These are phyloP conservation scores for Alternaria burnsii DNA, from an alignment of 2,329 filamentous ascomycete species.

Conservation along the genomic window DNA sequence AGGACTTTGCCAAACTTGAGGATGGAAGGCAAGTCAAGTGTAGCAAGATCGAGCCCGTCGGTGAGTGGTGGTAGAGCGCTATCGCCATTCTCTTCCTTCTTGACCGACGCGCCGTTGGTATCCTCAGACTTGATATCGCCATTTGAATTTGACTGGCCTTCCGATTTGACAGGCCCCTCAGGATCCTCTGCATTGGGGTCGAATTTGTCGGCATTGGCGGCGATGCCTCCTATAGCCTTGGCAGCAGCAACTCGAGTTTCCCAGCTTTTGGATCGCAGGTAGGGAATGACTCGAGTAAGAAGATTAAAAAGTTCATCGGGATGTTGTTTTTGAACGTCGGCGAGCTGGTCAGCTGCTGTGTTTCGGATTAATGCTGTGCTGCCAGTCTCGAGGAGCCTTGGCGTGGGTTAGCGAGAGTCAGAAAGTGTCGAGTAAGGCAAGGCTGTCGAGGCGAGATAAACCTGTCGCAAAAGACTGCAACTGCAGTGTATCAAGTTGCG, in stretches of 20 bases:
- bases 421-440: conserved; percentile 2
- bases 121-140: conserved; percentile 67
- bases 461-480: background rate
- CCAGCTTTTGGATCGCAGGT: conserved; percentile 94
- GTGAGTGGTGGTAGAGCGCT: conserved; percentile 54
- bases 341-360: conserved; percentile 94
- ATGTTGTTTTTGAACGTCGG: conserved; percentile 97
- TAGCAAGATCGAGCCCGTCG: conserved; percentile 74
- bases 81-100: conserved; percentile 63
- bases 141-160: conserved; percentile 53
- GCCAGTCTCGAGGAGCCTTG: conserved; percentile 92
- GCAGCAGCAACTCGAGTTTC: conserved; percentile 93
- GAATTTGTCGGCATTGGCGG: conserved; percentile 85
- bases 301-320: conserved; percentile 98
- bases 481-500: background rate
- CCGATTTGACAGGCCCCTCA: conserved; percentile 70
- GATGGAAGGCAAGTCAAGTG: conserved; percentile 80
- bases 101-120: conserved; percentile 49
- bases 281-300: conserved; percentile 91
- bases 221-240: conserved; percentile 92
- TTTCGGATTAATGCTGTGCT: conserved; percentile 96
- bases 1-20: conserved; percentile 85
- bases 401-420: conserved; percentile 34
- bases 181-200: conserved; percentile 77
- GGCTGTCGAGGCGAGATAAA: background rate